phyloP scores from a whole-genome alignment of 2,329 filamentous ascomycete genomes.

The Coniochaeta hoffmannii region DNA sequence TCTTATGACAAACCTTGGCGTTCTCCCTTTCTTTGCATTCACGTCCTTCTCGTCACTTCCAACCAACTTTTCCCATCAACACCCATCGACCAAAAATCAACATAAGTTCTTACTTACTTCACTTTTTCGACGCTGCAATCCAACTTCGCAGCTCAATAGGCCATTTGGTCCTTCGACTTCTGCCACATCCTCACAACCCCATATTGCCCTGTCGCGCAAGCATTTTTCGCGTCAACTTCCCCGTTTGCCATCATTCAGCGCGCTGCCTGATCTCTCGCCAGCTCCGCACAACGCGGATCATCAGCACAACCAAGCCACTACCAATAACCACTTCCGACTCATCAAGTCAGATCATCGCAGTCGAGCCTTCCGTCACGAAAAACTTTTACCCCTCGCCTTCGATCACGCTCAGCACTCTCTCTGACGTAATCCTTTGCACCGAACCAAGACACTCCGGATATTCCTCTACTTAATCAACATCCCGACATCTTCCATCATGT shows the following conservation, averaged over 20 bases:
- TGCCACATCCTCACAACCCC: background rate
- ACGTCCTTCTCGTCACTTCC: too few relatives aligned
- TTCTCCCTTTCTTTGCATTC: background rate
- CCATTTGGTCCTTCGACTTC: background rate
- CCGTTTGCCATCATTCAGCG: background rate
- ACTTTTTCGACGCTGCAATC: background rate
- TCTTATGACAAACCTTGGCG: too few relatives aligned
- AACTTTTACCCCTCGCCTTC: background rate
- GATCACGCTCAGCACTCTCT: background rate
- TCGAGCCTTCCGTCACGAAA: background rate
- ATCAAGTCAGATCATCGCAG: background rate
- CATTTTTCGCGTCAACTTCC: too few relatives aligned
- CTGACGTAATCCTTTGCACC: background rate
- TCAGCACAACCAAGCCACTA: background rate
- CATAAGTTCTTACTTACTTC: background rate
- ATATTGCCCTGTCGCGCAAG: too few relatives aligned
- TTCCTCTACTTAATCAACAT: too few relatives aligned
- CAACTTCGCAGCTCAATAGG: background rate
- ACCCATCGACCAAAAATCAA: background rate
- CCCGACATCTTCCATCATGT: constrained; percentile 47
- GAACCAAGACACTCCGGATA: background rate
- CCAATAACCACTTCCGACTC: background rate
- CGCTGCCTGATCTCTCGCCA: background rate
- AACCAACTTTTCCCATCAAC: background rate
- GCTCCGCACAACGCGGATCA: background rate